phyloP scores from a whole-genome alignment of 345 rosid genomes.

The Gossypium longicalyx region DNA sequence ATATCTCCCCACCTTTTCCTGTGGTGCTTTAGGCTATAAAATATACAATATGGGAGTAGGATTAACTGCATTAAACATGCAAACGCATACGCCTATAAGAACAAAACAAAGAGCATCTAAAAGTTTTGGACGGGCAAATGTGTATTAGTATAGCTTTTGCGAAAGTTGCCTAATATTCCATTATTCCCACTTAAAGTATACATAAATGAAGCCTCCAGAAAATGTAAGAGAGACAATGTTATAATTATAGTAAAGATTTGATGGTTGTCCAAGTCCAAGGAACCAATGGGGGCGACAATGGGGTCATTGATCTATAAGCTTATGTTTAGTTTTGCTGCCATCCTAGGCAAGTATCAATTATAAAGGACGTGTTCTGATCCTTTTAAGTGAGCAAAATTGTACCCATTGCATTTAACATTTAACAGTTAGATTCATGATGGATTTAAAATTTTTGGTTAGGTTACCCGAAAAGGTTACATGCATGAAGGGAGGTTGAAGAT shows the following conservation, averaged over 20 bases:
- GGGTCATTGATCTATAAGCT: background rate
- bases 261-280: constrained; percentile 11
- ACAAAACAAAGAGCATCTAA: background rate
- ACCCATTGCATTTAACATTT: background rate
- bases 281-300: background rate
- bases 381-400: background rate
- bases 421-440: background rate
- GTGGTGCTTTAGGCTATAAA: background rate
- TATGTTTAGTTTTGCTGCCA: background rate
- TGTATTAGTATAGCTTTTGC: background rate
- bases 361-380: background rate
- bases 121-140: background rate
- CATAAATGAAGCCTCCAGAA: background rate
- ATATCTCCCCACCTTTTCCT: background rate
- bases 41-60: background rate
- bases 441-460: background rate
- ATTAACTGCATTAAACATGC: constrained; percentile 5
- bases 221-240: background rate
- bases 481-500: no score
- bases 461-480: no score
- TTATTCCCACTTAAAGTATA: background rate
- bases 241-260: background rate
- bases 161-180: constrained; percentile 5
- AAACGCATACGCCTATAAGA: background rate
- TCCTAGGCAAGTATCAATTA: background rate